Percentiles rank a stretch among this genome's conserved stretches.
Evolutionary conservation across 192 early-diverging fungal genomes (phyloP).

Genomic region (Endogone sp.): DNA sequence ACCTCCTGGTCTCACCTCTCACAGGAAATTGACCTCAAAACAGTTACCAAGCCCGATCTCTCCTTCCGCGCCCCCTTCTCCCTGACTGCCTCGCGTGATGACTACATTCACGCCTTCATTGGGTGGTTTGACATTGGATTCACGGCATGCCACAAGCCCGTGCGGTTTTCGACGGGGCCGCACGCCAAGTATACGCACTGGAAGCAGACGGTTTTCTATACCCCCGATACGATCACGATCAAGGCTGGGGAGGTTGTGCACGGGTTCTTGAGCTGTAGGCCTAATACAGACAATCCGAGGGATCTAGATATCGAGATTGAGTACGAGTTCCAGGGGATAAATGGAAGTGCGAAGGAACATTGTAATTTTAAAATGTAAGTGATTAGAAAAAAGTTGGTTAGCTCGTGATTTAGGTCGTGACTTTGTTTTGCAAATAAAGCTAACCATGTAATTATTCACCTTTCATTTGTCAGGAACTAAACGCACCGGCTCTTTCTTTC

Average conservation of each 20-base stretch:
- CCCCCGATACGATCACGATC: conserved; percentile 64
- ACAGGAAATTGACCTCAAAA: conserved; percentile 69
- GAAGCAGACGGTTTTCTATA: conserved; percentile 99
- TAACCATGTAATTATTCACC: too few relatives aligned
- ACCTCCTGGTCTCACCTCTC: not conserved
- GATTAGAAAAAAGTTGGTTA: too few relatives aligned
- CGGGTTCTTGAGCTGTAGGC: conserved; percentile 49
- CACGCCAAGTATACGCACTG: conserved; percentile 95
- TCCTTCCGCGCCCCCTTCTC: conserved; percentile 83
- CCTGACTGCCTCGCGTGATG: conserved; percentile 69
- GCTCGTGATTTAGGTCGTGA: too few relatives aligned
- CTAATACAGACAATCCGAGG: conserved; percentile 84
- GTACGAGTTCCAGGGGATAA: conserved; percentile 35
- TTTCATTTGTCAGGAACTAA: not conserved
- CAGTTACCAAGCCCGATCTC: conserved; percentile 86
- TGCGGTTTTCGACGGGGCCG: conserved; percentile 78
- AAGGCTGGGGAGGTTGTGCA: conserved; percentile 61
- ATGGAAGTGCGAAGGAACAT: too few relatives aligned
- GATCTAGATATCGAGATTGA: conserved; percentile 89
- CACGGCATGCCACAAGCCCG: conserved; percentile 83
- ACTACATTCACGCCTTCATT: conserved; percentile 91
- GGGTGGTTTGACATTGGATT: conserved; percentile 98
- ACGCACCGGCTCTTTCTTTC: too few relatives aligned
- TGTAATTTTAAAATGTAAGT: too few relatives aligned
- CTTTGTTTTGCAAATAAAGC: too few relatives aligned